Percentiles rank a stretch among this genome's conserved stretches.
These are phyloP conservation scores for Oidiodendron maius DNA, from an alignment of 495 filamentous ascomycete species.

Conservation along the genomic window DNA sequence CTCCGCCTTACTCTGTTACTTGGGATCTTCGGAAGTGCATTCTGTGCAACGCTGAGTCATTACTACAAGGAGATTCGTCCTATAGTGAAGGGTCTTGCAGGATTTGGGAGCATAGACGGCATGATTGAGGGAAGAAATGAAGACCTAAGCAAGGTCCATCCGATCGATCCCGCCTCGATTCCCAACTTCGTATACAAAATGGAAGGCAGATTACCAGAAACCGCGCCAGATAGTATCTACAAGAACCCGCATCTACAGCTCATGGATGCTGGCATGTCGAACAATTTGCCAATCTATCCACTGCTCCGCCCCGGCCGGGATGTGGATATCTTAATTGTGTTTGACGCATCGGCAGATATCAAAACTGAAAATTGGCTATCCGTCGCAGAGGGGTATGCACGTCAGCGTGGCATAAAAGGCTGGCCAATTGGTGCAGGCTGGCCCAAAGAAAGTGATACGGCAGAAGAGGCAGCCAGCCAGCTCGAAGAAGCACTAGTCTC, in stretches of 20 bases:
- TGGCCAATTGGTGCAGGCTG: conserved; percentile 92
- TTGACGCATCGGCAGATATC: conserved; percentile 80
- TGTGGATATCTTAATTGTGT: conserved; percentile 86
- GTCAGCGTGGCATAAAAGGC: conserved; percentile 79
- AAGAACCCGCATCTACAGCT: conserved; percentile 67
- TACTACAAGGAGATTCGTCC: conserved; percentile 93
- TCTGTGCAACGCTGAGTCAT: conserved; percentile 90
- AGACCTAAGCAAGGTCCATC: conserved; percentile 82
- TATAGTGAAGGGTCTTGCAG: conserved; percentile 62
- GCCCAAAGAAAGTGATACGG: conserved; percentile 55
- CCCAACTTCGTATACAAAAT: conserved; percentile 85
- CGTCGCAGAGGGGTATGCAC: conserved; percentile 85
- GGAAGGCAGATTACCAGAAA: conserved; percentile 63
- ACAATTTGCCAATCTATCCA: conserved; percentile 94
- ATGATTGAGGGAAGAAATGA: conserved; percentile 76
- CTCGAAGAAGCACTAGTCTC: conserved; percentile 64
- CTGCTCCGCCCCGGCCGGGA: conserved; percentile 80
- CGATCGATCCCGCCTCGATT: conserved; percentile 80
- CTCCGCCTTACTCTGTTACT: conserved; percentile 72
- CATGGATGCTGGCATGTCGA: conserved; percentile 98
- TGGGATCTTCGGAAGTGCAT: conserved; percentile 92
- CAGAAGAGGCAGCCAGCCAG: conserved; percentile 50
- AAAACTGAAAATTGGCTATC: conserved; percentile 90
- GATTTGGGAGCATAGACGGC: conserved; percentile 75
- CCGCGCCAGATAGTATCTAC: conserved; percentile 69